Evolutionary conservation across 148 eudicot genomes (phyloP).

Genomic region (Heliamphora exappendiculata): DNA sequence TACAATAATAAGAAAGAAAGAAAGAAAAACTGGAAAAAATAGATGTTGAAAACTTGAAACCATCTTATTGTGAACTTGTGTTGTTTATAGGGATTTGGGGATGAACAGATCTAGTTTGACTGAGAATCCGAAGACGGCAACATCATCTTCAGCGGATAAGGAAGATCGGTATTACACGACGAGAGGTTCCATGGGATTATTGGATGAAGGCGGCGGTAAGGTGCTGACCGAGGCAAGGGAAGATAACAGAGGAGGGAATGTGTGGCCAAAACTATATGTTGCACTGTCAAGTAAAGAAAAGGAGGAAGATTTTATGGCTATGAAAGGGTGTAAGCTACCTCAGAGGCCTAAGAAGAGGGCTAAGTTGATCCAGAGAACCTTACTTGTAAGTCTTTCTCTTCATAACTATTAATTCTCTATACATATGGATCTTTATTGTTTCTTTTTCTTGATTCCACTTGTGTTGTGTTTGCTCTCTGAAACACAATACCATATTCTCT

Average conservation of each 20-base stretch:
- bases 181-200: conserved; percentile 48
- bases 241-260: conserved; percentile 24
- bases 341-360: conserved; percentile 97
- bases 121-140: conserved; percentile 21
- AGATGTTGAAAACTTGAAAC: background rate
- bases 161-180: conserved; percentile 82
- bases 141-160: conserved; percentile 57
- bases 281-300: conserved; percentile 87
- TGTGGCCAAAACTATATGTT: conserved; percentile 70
- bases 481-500: background rate
- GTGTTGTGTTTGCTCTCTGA: background rate
- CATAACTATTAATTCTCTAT: background rate
- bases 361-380: conserved; percentile 65
- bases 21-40: background rate
- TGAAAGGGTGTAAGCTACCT: conserved; percentile 96
- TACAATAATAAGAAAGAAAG: background rate
- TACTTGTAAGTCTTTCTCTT: conserved; percentile 46
- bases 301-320: conserved; percentile 93
- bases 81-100: conserved; percentile 30
- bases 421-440: background rate
- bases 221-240: conserved; percentile 21
- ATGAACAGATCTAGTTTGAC: conserved; percentile 19
- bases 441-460: background rate
- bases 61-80: background rate
- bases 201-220: conserved; percentile 48